Evolutionary conservation across 768 basidiomycete genomes (phyloP).

Genomic region (Tulasnella sp.): DNA sequence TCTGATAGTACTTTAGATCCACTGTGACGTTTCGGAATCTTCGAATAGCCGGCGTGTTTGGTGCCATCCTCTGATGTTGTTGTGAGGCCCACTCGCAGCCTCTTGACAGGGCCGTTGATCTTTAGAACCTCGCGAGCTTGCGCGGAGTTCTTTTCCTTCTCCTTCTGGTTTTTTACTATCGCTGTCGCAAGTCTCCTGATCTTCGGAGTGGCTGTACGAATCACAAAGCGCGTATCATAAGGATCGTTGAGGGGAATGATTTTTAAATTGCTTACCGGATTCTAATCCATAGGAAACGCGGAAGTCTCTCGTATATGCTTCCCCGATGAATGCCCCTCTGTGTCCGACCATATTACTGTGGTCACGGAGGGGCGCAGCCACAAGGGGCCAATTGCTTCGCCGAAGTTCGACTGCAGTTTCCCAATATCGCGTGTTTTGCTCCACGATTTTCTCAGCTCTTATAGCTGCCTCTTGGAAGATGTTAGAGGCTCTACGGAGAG

Average conservation of each 20-base stretch:
- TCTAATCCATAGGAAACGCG: conserved; percentile 70
- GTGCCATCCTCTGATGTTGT: conserved; percentile 29
- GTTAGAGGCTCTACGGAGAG: conserved; percentile 59
- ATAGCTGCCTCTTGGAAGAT: conserved; percentile 61
- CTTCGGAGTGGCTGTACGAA: conserved; percentile 43
- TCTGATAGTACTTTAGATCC: background rate
- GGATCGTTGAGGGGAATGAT: conserved; percentile 18
- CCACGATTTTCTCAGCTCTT: conserved; percentile 52
- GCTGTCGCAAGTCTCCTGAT: conserved; percentile 66
- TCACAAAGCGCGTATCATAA: background rate
- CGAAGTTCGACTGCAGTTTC: conserved; percentile 60
- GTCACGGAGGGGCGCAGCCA: conserved; percentile 58
- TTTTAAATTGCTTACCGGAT: conserved; percentile 45
- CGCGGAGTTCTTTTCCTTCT: background rate
- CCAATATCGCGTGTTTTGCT: conserved; percentile 68
- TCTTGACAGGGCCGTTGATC: conserved; percentile 19
- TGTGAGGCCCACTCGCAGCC: conserved; percentile 50
- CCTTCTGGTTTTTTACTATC: conserved; percentile 42
- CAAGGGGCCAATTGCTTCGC: conserved; percentile 67
- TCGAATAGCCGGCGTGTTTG: conserved; percentile 32
- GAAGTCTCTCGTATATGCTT: conserved; percentile 74
- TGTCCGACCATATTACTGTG: background rate
- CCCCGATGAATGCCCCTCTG: conserved; percentile 52
- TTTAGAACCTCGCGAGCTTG: background rate
- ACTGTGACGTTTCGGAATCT: conserved; percentile 24